Conservation (phyloP, 1,139 yeast genomes). For the Torulaspora pretoriensis region DNA sequence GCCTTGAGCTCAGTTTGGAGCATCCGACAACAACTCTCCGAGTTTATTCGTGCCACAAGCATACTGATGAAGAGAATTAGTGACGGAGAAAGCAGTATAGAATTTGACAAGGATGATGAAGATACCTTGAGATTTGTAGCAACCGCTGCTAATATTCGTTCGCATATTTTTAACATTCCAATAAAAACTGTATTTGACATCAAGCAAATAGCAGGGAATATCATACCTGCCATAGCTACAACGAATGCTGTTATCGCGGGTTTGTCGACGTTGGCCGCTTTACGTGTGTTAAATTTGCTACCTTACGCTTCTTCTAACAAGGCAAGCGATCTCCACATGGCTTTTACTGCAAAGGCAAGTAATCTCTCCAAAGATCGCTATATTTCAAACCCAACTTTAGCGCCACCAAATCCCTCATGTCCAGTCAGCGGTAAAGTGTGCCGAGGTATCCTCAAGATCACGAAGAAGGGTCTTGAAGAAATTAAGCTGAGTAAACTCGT, state of each 20-base stretch:
- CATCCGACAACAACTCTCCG: constrained; percentile 57
- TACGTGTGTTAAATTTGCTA: constrained; percentile 46
- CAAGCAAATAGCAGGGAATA: constrained; percentile 94
- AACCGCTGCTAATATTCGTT: constrained; percentile 81
- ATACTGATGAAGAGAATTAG: constrained; percentile 49
- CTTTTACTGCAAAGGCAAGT: constrained; percentile 65
- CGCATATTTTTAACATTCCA: constrained; percentile 67
- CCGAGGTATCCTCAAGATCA: constrained; percentile 46
- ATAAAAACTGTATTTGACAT: constrained; percentile 77
- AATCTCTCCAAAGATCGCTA: constrained; percentile 47
- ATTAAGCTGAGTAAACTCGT: constrained; percentile 45
- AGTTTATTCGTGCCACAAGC: constrained; percentile 50
- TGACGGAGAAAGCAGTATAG: constrained; percentile 43
- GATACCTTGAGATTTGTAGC: constrained; percentile 86
- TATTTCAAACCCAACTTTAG: constrained; percentile 58
- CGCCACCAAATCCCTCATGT: constrained; percentile 63
- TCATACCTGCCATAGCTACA: constrained; percentile 97
- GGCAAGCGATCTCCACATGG: constrained; percentile 42
- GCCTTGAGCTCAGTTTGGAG: constrained; percentile 47
- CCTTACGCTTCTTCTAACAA: constrained; percentile 22
- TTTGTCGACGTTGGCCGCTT: constrained; percentile 67
- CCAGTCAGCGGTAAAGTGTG: constrained; percentile 62
- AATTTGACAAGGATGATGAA: constrained; percentile 92
- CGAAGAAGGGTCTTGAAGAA: constrained; percentile 20
- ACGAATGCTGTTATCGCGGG: constrained; percentile 96